Percentiles rank a stretch among this genome's conserved stretches.
Evolutionary conservation across 768 basidiomycete species (phyloP).

Genomic region (Phlegmacium glaucopus): DNA sequence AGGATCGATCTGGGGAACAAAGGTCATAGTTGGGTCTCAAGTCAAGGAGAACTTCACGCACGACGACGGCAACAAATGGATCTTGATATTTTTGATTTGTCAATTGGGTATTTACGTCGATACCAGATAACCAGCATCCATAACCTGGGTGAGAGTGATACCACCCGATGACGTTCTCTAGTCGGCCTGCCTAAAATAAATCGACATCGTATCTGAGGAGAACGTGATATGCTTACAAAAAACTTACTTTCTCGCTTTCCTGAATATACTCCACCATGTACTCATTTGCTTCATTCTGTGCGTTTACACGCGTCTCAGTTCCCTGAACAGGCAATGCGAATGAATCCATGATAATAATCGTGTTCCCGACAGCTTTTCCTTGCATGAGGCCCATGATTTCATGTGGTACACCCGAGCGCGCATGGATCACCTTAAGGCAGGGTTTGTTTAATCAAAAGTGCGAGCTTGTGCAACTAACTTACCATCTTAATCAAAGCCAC

Average conservation of each 20-base stretch:
- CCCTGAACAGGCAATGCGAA: conserved; percentile 97
- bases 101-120: conserved; percentile 96
- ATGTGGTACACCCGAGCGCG: conserved; percentile 93
- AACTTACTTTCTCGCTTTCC: conserved; percentile 70
- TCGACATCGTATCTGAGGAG: background rate
- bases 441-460: conserved; percentile 2
- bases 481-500: conserved; percentile 97
- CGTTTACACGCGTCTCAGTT: conserved; percentile 97
- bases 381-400: conserved; percentile 99
- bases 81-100: conserved; percentile 95
- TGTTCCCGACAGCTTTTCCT: conserved; percentile 82
- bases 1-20: conserved; percentile 75
- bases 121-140: conserved; percentile 98
- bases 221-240: background rate
- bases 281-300: conserved; percentile 92
- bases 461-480: conserved; percentile 4
- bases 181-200: conserved; percentile 62
- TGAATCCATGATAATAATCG: conserved; percentile 88
- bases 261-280: conserved; percentile 96
- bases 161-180: conserved; percentile 93
- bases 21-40: background rate
- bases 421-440: conserved; percentile 82
- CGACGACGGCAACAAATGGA: conserved; percentile 96
- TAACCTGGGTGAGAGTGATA: conserved; percentile 99
- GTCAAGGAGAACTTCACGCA: conserved; percentile 35